These are phyloP conservation scores for Leccinellum albellum DNA, from an alignment of 768 basidiomycete species.

Conservation along the genomic window DNA sequence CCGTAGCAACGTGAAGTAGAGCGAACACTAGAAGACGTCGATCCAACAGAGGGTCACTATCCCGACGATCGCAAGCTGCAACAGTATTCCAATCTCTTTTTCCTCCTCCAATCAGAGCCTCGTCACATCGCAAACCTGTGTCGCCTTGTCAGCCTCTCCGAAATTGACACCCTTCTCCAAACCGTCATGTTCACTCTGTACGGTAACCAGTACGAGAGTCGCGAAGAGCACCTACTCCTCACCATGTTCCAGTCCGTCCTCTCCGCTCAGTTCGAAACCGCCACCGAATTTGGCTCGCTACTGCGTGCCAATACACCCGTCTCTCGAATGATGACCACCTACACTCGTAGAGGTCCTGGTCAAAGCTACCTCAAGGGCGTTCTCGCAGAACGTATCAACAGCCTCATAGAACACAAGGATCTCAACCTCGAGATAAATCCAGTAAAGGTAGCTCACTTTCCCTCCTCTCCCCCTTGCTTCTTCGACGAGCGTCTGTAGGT, in stretches of 20 bases:
- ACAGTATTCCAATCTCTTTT: slow-evolving; percentile 98
- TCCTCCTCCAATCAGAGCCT: slow-evolving; percentile 96
- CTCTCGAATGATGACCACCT: slow-evolving; percentile 99
- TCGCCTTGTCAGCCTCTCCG: slow-evolving; percentile 90
- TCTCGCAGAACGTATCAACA: slow-evolving; percentile 96
- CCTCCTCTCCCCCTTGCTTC: neutral
- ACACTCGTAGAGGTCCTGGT: slow-evolving; percentile 96
- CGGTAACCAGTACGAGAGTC: slow-evolving; percentile 97
- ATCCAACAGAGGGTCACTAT: slow-evolving; percentile 86
- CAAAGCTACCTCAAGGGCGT: slow-evolving; percentile 98
- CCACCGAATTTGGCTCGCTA: slow-evolving; percentile 97
- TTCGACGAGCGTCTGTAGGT: slow-evolving; percentile 48
- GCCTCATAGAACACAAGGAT: slow-evolving; percentile 98
- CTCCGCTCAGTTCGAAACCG: slow-evolving; percentile 98
- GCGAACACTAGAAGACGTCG: slow-evolving; percentile 91
- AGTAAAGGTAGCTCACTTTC: slow-evolving; percentile 63
- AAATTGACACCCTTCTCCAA: slow-evolving; percentile 98
- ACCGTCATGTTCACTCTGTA: slow-evolving; percentile 99
- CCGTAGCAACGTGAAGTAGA: slow-evolving; percentile 90
- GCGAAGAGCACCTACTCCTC: slow-evolving; percentile 95
- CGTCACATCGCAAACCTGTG: slow-evolving; percentile 95
- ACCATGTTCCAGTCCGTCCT: slow-evolving; percentile 99
- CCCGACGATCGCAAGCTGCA: slow-evolving; percentile 93
- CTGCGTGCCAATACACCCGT: slow-evolving; percentile 98
- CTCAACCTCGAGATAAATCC: slow-evolving; percentile 99